A percentile compares a stretch with the other conserved stretches of the same genome.
phyloP scores from a whole-genome alignment of 495 filamentous ascomycete species.

The Neurospora sp. region DNA sequence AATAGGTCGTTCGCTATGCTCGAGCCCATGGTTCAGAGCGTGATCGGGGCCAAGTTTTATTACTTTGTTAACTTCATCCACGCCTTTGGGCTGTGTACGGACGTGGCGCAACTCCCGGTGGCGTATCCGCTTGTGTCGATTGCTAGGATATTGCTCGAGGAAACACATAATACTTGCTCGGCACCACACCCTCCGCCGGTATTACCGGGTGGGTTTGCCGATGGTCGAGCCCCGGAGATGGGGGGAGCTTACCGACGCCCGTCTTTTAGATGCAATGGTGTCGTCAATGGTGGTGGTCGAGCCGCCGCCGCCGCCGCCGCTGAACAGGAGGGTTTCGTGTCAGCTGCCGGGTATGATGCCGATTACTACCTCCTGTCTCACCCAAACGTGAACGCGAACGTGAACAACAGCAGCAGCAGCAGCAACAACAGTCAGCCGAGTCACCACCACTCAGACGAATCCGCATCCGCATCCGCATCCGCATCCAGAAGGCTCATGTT shows the following conservation, averaged over 20 bases:
- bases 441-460: neutral
- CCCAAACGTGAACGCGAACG: neutral
- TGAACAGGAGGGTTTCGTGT: neutral
- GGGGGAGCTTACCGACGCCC: neutral
- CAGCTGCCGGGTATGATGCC: neutral
- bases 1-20: conserved; percentile 13
- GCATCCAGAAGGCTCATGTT: neutral
- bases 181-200: neutral
- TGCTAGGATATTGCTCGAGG: conserved; percentile 1
- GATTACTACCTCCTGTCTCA: neutral
- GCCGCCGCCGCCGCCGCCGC: neutral
- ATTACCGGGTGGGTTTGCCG: neutral
- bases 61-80: conserved; percentile 12
- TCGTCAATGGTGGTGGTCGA: neutral
- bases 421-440: neutral
- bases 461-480: neutral
- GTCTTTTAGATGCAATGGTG: neutral
- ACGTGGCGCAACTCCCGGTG: neutral
- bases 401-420: neutral
- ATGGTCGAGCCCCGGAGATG: neutral
- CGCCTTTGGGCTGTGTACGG: neutral
- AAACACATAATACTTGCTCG: neutral
- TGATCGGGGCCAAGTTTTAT: conserved; percentile 9
- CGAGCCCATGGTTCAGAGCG: conserved; percentile 6
- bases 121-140: conserved; percentile 5